phyloP scores from a whole-genome alignment of 805 yeast species.

The Saturnispora sekii region DNA sequence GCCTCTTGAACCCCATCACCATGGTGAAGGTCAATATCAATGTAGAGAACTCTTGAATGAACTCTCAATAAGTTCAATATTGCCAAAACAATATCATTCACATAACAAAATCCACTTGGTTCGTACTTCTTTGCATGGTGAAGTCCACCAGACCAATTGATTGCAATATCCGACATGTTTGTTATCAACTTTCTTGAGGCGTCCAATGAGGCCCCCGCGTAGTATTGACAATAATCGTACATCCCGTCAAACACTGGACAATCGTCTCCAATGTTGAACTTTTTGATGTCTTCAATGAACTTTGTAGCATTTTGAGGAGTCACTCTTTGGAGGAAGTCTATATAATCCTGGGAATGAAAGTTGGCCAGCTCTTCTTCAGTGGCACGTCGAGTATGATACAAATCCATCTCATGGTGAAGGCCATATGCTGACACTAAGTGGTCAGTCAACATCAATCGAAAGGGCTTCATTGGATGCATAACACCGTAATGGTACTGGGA shows the following conservation, averaged over 20 bases:
- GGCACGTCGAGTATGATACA: slow-evolving; percentile 76
- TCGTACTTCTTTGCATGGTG: slow-evolving; percentile 95
- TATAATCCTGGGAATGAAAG: slow-evolving; percentile 83
- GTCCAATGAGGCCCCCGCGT: slow-evolving; percentile 90
- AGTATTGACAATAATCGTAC: slow-evolving; percentile 79
- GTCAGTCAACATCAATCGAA: slow-evolving; percentile 86
- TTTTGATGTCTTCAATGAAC: slow-evolving; percentile 44
- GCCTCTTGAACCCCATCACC: slow-evolving; percentile 99
- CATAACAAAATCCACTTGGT: slow-evolving; percentile 92
- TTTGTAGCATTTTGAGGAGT: slow-evolving; percentile 66
- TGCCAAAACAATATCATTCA: slow-evolving; percentile 87
- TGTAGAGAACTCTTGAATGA: slow-evolving; percentile 86
- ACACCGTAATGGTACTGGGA: slow-evolving; percentile 84
- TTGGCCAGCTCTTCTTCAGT: slow-evolving; percentile 67
- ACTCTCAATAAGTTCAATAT: slow-evolving; percentile 76
- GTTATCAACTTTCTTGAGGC: slow-evolving; percentile 80
- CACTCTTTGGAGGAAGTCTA: slow-evolving; percentile 63
- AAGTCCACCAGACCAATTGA: slow-evolving; percentile 93
- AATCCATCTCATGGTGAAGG: slow-evolving; percentile 81
- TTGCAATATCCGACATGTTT: slow-evolving; percentile 87
- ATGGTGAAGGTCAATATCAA: slow-evolving; percentile 92
- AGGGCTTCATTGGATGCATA: slow-evolving; percentile 97
- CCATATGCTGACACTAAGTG: slow-evolving; percentile 81
- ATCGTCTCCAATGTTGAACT: slow-evolving; percentile 89
- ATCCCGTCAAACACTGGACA: slow-evolving; percentile 94